These are phyloP conservation scores for Pleurotus pulmonarius DNA, from an alignment of 768 basidiomycete genomes.

Conservation along the genomic window DNA sequence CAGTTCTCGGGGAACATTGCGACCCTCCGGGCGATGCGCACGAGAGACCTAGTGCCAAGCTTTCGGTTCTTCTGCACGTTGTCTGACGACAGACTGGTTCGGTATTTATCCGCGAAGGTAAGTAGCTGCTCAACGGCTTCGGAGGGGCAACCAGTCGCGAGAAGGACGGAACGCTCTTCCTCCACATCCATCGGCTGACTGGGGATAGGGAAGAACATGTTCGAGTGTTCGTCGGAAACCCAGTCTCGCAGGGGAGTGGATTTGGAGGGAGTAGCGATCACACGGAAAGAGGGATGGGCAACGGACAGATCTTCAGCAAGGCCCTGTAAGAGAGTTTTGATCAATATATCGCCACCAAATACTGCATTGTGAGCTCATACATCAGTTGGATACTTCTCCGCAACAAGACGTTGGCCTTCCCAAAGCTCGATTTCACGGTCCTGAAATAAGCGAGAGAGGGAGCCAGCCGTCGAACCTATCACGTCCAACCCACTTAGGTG, in stretches of 20 bases:
- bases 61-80: constrained; percentile 58
- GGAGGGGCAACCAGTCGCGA: constrained; percentile 44
- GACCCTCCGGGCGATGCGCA: constrained; percentile 50
- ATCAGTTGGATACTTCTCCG: constrained; percentile 42
- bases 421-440: constrained; percentile 65
- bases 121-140: constrained; percentile 37
- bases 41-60: constrained; percentile 57
- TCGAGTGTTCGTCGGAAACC: constrained; percentile 63
- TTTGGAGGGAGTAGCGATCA: constrained; percentile 61
- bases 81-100: constrained; percentile 50
- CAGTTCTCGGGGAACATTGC: constrained; percentile 39
- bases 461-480: constrained; percentile 63
- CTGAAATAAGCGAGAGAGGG: constrained; percentile 54
- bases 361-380: constrained; percentile 17
- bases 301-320: constrained; percentile 39
- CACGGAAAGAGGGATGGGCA: constrained; percentile 55
- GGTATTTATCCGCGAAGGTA: constrained; percentile 54
- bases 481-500: constrained; percentile 62
- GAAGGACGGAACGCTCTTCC: constrained; percentile 49
- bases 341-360: background rate
- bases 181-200: constrained; percentile 53
- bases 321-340: constrained; percentile 13
- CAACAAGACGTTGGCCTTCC: constrained; percentile 58
- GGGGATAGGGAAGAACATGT: constrained; percentile 66
- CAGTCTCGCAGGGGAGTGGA: constrained; percentile 66